Base-by-base conservation (phyloP, 2,329 filamentous ascomycete species). In the Dactylonectria estremocensis region DNA sequence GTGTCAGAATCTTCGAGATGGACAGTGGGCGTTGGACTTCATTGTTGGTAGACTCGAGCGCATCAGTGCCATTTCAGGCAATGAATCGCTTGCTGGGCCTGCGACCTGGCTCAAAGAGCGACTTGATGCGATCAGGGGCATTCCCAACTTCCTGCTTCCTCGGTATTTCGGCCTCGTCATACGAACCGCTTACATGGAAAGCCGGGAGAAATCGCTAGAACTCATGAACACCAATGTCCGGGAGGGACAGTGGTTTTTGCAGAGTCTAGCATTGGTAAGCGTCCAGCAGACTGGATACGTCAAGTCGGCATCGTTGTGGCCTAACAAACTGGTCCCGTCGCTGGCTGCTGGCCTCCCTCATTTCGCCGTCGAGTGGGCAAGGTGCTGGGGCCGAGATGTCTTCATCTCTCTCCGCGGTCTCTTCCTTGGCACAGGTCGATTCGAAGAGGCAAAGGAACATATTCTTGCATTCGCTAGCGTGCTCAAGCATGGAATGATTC, bases 401-500 rank as follows among this genome's bases (percentile, higher is more conserved):
- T 98, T 98, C 80, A 99, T 99, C 70, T 96, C 96, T 14, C 89
- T 97, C 46, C 92, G 96, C 57, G 96, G 96, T 49, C 86, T 99
- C n/a, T 94, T 93, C 73, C 89, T 99, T 40, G 95, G 93, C 46
- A 98, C 95, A 11, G 94, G 95, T 2, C 91, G 96, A 9, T 97
- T 93, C 75, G 89, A 88, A 2, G 95, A 98, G 78, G 96, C 96
- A 8, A 95, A 90, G 77, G 95, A 98, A 79, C 97, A 99, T 77
- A 97, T 99, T 66, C 85, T 94, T 67, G 95, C 95, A 9, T 99
- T 99, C 82, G 95, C 93, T 2, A 97, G 95, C 78, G 95, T 99
- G 11, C 84, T 99, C 73, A 99, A 99, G 85, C 96, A 99, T 76
- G 96, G 96, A 57, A 97, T 98, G 95, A 95, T 99, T 64, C 96